phyloP scores from a whole-genome alignment of 805 yeast genomes.

The Saccharomycopsis fibuligera region DNA sequence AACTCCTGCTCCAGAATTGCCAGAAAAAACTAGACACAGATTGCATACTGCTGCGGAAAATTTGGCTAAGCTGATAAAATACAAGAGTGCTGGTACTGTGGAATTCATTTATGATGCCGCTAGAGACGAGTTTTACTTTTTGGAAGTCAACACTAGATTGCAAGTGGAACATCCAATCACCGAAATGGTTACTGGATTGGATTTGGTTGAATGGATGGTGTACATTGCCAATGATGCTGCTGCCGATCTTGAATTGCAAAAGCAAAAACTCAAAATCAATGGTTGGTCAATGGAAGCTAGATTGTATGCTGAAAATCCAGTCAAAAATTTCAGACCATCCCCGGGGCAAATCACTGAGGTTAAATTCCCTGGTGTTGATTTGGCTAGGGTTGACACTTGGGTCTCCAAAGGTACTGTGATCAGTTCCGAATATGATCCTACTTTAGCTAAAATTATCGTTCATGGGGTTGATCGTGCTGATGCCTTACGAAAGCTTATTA shows the following conservation, averaged over 20 bases:
- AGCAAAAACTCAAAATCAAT: slow-evolving; percentile 42
- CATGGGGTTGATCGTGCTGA: slow-evolving; percentile 86
- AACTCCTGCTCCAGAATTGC: slow-evolving; percentile 94
- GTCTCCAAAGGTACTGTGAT: slow-evolving; percentile 79
- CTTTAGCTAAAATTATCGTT: slow-evolving; percentile 92
- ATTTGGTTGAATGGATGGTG: slow-evolving; percentile 96
- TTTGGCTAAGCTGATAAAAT: slow-evolving; percentile 74
- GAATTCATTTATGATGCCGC: slow-evolving; percentile 87
- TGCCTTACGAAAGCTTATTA: slow-evolving; percentile 68
- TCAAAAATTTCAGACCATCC: slow-evolving; percentile 89
- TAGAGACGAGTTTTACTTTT: slow-evolving; percentile 85
- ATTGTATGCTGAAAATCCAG: slow-evolving; percentile 94
- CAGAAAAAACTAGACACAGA: slow-evolving; percentile 63
- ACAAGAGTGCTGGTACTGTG: slow-evolving; percentile 96
- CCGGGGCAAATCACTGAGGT: slow-evolving; percentile 92
- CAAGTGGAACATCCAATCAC: slow-evolving; percentile 98
- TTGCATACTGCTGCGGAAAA: slow-evolving; percentile 84
- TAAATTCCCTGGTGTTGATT: slow-evolving; percentile 71
- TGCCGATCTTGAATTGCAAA: slow-evolving; percentile 58
- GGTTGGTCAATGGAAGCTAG: slow-evolving; percentile 98
- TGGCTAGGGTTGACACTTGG: slow-evolving; percentile 97
- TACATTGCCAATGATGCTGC: slow-evolving; percentile 84
- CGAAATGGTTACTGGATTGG: slow-evolving; percentile 90
- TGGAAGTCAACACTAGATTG: slow-evolving; percentile 93
- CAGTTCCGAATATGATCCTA: slow-evolving; percentile 94